Percentiles rank a stretch among this genome's conserved stretches.
Conservation (phyloP, 106 monocot genomes). For the Acorus gramineus region DNA sequence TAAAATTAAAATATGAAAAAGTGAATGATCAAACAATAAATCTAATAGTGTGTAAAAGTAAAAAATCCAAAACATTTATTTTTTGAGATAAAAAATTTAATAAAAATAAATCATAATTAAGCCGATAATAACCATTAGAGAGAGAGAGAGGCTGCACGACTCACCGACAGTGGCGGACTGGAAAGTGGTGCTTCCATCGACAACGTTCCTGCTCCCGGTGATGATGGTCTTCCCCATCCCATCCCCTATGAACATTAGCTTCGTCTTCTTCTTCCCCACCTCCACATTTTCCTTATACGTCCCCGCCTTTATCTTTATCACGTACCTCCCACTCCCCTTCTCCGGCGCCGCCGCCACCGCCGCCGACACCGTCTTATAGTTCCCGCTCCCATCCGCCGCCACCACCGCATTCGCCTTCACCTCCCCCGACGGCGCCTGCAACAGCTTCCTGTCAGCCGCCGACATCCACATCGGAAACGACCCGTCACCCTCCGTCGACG, state of each 20-base stretch:
- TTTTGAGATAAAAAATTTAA: too few relatives aligned
- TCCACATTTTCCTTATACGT: conserved; percentile 15
- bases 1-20: too few relatives aligned
- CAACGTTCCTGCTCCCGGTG: conserved; percentile 26
- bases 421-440: conserved; percentile 6
- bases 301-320: conserved; percentile 12
- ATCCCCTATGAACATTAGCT: conserved; percentile 13
- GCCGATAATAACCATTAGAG: neutral
- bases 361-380: conserved; percentile 9
- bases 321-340: conserved; percentile 12
- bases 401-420: conserved; percentile 6
- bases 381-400: conserved; percentile 19
- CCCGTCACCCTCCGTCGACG: neutral
- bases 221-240: conserved; percentile 14
- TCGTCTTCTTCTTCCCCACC: conserved; percentile 20
- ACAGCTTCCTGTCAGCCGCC: conserved; percentile 14
- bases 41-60: too few relatives aligned
- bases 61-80: too few relatives aligned
- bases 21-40: too few relatives aligned
- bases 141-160: neutral
- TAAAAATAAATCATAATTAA: too few relatives aligned
- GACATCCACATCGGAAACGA: conserved; percentile 26
- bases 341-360: conserved; percentile 21
- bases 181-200: conserved; percentile 39
- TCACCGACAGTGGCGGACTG: conserved; percentile 39